A percentile compares a stretch with the other conserved stretches of the same genome.
phyloP scores from a whole-genome alignment of 2,329 filamentous ascomycete genomes.

The Paecilomyces dactylethromorphus region DNA sequence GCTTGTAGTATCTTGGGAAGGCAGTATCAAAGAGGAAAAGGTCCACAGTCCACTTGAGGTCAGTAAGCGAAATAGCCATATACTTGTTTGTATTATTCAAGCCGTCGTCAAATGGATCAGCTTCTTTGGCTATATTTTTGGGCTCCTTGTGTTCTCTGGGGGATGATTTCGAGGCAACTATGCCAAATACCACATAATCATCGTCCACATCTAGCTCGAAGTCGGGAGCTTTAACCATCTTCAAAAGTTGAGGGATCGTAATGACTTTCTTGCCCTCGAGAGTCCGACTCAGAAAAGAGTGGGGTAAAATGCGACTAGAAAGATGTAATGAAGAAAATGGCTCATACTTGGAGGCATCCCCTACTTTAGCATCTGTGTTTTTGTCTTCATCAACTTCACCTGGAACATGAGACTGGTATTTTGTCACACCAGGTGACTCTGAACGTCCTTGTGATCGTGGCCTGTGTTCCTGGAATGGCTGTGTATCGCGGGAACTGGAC shows the following conservation, averaged over 20 bases:
- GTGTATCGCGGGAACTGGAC: conserved; percentile 9
- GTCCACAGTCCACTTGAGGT: conserved; percentile 85
- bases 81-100: conserved; percentile 67
- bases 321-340: conserved; percentile 81
- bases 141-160: conserved; percentile 57
- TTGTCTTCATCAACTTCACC: conserved; percentile 15
- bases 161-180: conserved; percentile 82
- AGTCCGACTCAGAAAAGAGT: conserved; percentile 70
- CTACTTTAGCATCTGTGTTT: conserved; percentile 15
- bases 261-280: conserved; percentile 72
- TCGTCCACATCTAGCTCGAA: conserved; percentile 82
- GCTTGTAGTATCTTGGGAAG: conserved; percentile 88
- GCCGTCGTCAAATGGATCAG: conserved; percentile 44
- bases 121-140: conserved; percentile 29
- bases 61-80: conserved; percentile 83
- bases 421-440: conserved; percentile 6
- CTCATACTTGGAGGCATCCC: conserved; percentile 65
- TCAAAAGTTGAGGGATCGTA: conserved; percentile 72
- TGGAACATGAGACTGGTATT: conserved; percentile 3
- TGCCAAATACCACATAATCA: conserved; percentile 82
- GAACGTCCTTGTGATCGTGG: conserved; percentile 14
- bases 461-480: conserved; percentile 16
- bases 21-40: conserved; percentile 87
- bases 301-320: conserved; percentile 73
- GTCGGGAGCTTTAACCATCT: conserved; percentile 71